Conservation (phyloP, 805 yeast species). For the Naumovozyma castellii region DNA sequence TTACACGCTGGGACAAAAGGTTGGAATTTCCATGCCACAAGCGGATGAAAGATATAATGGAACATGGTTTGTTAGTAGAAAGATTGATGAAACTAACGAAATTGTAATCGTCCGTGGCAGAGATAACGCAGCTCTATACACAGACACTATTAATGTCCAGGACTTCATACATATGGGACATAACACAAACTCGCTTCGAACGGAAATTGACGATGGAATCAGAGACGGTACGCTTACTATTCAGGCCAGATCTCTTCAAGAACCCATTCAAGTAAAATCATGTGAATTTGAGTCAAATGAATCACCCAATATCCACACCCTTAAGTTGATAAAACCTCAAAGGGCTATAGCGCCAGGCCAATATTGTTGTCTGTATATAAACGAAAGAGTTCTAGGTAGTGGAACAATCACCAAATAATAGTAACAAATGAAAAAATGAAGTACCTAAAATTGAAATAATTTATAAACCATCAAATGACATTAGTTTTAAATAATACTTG, state of each 20-base stretch:
- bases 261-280: conserved; percentile 35
- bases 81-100: conserved; percentile 54
- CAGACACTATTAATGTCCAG: conserved; percentile 33
- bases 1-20: conserved; percentile 86
- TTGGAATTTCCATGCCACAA: conserved; percentile 74
- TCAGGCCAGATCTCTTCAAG: conserved; percentile 70
- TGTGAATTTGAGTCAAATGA: conserved; percentile 10
- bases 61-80: conserved; percentile 78
- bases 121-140: conserved; percentile 47
- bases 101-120: conserved; percentile 69
- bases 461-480: too few species aligned
- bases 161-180: conserved; percentile 27
- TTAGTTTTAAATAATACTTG: too few species aligned
- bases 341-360: conserved; percentile 90
- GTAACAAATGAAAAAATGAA: too few species aligned
- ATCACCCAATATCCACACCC: conserved; percentile 8
- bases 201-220: conserved; percentile 3
- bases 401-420: conserved; percentile 28
- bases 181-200: not conserved
- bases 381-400: conserved; percentile 59
- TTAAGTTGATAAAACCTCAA: conserved; percentile 38
- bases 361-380: conserved; percentile 61
- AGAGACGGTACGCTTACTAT: conserved; percentile 30
- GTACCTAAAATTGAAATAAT: too few species aligned
- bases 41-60: conserved; percentile 69